Evolutionary conservation across 176 grass and related monocot species (phyloP).

Genomic region (Juncus effusus): DNA sequence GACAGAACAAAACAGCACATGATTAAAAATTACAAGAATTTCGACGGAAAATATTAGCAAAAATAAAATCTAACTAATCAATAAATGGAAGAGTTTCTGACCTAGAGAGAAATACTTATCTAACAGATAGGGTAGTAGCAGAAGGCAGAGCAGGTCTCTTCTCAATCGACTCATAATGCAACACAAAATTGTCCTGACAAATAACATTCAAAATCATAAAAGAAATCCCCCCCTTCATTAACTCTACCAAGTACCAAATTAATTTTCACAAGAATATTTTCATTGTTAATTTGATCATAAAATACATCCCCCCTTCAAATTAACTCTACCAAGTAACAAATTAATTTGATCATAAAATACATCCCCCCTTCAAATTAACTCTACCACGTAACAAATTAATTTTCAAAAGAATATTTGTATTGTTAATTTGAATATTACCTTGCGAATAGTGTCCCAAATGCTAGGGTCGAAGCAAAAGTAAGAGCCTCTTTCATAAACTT

Average conservation of each 20-base stretch:
- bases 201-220: constrained; percentile 2
- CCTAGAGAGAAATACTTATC: constrained; percentile 45
- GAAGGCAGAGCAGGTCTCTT: constrained; percentile 61
- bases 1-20: constrained; percentile 15
- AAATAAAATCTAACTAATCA: neutral
- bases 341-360: neutral
- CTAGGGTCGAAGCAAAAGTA: constrained; percentile 77
- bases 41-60: neutral
- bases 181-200: constrained; percentile 80
- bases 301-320: no score
- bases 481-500: constrained; percentile 69
- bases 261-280: no score
- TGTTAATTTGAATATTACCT: constrained; percentile 37
- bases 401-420: no score
- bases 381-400: no score
- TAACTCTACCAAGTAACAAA: no score
- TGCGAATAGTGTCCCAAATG: constrained; percentile 76
- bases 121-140: constrained; percentile 33
- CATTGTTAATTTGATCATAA: no score
- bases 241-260: no score
- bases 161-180: constrained; percentile 73
- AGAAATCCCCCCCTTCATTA: no score
- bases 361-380: no score
- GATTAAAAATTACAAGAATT: constrained; percentile 17
- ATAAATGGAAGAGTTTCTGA: constrained; percentile 26